phyloP scores from a whole-genome alignment of 2,329 filamentous ascomycete species.

The Phaeosphaeriaceae sp. region DNA sequence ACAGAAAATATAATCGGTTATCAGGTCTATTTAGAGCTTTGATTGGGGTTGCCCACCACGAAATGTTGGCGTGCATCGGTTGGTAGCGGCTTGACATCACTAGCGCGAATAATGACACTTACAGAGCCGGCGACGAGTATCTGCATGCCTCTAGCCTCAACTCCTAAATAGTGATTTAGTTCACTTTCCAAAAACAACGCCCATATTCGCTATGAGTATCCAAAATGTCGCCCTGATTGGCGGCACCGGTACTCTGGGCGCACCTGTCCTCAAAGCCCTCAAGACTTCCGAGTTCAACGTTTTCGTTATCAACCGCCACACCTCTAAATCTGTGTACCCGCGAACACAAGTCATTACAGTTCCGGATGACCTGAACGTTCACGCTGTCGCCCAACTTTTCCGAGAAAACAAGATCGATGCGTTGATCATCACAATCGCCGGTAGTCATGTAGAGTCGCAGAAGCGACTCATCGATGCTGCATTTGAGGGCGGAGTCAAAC shows the following conservation, averaged over 20 bases:
- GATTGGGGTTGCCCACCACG: too few species aligned
- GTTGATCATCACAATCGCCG: conserved; percentile 59
- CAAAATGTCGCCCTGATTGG: conserved; percentile 52
- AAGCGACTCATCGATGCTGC: conserved; percentile 64
- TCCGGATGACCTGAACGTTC: conserved; percentile 45
- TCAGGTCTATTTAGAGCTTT: too few species aligned
- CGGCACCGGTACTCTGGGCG: conserved; percentile 46
- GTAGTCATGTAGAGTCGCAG: conserved; percentile 55
- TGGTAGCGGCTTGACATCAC: too few species aligned
- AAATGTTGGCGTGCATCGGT: too few species aligned
- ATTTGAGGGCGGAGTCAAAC: conserved; percentile 62
- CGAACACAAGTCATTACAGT: conserved; percentile 52
- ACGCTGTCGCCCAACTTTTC: conserved; percentile 44
- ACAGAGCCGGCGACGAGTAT: too few species aligned
- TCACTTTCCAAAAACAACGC: too few species aligned
- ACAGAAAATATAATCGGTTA: too few species aligned
- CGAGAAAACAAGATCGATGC: conserved; percentile 55
- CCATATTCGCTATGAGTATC: conserved; percentile 21
- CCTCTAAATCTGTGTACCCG: conserved; percentile 49
- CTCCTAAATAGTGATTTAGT: too few species aligned
- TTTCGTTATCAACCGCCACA: conserved; percentile 42
- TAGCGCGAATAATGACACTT: too few species aligned
- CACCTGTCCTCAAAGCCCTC: conserved; percentile 42
- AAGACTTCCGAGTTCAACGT: conserved; percentile 39
- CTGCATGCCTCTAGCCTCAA: too few species aligned